Evolutionary conservation across 352 stramenopile species (phyloP).

Genomic region (Globisporangium paddicum): DNA sequence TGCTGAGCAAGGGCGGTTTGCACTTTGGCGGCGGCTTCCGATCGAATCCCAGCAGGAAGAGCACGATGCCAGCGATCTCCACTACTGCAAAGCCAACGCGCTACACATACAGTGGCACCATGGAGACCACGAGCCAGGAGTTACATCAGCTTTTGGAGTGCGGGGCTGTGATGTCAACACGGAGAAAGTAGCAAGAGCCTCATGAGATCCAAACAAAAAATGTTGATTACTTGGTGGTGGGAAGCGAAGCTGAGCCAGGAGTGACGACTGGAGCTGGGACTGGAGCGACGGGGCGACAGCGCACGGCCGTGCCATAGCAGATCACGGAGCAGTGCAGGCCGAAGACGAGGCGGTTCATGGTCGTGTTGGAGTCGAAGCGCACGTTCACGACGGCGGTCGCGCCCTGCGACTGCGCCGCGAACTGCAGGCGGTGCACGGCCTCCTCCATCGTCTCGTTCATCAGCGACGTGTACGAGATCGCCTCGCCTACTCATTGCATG

Average conservation of each 20-base stretch:
- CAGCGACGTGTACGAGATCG: conserved; percentile 68
- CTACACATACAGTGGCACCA: not conserved
- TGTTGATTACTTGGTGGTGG: not conserved
- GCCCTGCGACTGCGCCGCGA: conserved; percentile 58
- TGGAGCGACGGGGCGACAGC: conserved; percentile 33
- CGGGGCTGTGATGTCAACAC: not conserved
- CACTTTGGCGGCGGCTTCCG: conserved; percentile 39
- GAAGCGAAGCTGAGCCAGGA: not conserved
- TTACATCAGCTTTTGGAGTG: not conserved
- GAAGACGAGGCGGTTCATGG: conserved; percentile 84
- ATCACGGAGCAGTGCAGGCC: conserved; percentile 78
- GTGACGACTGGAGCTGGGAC: conserved; percentile 8
- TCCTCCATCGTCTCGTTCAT: conserved; percentile 84
- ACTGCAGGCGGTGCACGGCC: conserved; percentile 75
- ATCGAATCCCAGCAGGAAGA: conserved; percentile 1
- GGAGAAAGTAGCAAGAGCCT: not conserved
- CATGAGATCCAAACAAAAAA: conserved; percentile 1
- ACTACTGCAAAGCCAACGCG: not conserved
- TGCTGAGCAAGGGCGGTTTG: conserved; percentile 13
- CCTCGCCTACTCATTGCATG: conserved; percentile 32
- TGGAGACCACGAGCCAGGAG: not conserved
- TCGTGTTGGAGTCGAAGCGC: conserved; percentile 81
- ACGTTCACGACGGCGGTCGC: conserved; percentile 78
- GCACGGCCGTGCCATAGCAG: conserved; percentile 75
- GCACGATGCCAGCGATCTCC: not conserved